phyloP scores from a whole-genome alignment of 2,329 filamentous ascomycete species.

The Sporothrix dimorphospora region DNA sequence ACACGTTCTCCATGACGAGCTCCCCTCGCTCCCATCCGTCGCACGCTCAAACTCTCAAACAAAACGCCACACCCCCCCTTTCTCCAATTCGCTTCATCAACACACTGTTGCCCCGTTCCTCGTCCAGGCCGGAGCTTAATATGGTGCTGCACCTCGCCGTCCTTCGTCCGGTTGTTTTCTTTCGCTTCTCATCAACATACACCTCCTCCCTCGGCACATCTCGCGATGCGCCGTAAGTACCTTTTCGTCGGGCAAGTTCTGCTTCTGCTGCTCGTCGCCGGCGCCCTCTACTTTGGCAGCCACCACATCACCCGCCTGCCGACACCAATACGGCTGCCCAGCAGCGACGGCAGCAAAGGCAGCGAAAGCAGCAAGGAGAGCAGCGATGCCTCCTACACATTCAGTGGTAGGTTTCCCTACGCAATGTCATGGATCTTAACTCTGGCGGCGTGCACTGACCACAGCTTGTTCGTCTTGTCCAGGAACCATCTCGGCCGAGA shows the following conservation, averaged over 20 bases:
- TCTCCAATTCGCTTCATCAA: too few relatives aligned
- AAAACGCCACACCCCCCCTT: too few relatives aligned
- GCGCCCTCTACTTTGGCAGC: constrained; percentile 30
- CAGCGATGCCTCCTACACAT: background rate
- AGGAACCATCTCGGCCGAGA: background rate
- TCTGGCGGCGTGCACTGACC: background rate
- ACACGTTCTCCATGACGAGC: too few relatives aligned
- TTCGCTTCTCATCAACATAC: background rate
- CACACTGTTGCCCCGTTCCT: too few relatives aligned
- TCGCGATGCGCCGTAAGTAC: constrained; percentile 30
- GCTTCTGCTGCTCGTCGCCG: constrained; percentile 28
- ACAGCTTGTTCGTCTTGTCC: background rate
- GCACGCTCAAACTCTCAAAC: too few relatives aligned
- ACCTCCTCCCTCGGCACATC: background rate
- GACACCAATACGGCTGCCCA: background rate
- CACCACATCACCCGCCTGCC: constrained; percentile 23
- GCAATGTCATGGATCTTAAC: background rate
- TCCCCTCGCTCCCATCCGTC: too few relatives aligned
- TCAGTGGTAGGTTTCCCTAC: too few relatives aligned
- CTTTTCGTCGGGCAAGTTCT: constrained; percentile 26
- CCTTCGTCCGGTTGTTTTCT: background rate
- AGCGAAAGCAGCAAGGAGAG: background rate
- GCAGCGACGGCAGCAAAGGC: background rate
- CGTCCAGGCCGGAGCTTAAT: too few relatives aligned
- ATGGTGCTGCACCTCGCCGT: background rate